Evolutionary conservation across 2,329 filamentous ascomycete genomes (phyloP), one percentile per base, ranked within the genome.

Genomic region (Aureobasidium namibiae): DNA sequence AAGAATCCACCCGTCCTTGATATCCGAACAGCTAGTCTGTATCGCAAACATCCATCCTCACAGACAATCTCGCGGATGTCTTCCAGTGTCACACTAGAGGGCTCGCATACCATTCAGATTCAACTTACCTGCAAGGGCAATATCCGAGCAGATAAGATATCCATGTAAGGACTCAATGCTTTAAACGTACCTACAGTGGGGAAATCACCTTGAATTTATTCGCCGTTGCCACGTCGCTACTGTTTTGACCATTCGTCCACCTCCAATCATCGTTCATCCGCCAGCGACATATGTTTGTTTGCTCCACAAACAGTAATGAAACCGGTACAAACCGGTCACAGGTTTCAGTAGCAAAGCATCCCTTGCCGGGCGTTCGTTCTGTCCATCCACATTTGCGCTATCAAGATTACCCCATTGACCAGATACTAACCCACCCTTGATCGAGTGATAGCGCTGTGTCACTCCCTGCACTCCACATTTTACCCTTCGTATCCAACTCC

Each of bases 1-100:
- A 65, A 18, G 63, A 65, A 45, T 49, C 44, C 14, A 44, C 11
- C 26, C 33, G 48, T 26, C 48, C 48, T 52, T 52, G 23, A 39
- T 39, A n/a, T n/a, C 34, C 36, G 7, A n/a, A n/a, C 42, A 45
- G 23, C 14, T 45, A 29, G 42, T 23, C 23, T 26, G 48, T 11
- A 34, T 23, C 31, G 33, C 44, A 33, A 33, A 16, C 9, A 5
- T 21, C 44, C 26, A 18, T 31, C 44, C 44, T 21, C 18, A 33
- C 44, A 48, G 29, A 33, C 26, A 48, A 31, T 46, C 16, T 46
- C 52, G 52, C 34, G 36, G 23, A 44, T 33, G 26, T 56, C 39
- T 44, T 45, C 52, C 29, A 56, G n/a, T 11, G 5, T 34, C 39
- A 26, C 29, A 45, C 29, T 56, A 52, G 18, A 54, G 24, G 13